Evolutionary conservation across 2,329 filamentous ascomycete species (phyloP).

Genomic region (Exophiala bonariae): DNA sequence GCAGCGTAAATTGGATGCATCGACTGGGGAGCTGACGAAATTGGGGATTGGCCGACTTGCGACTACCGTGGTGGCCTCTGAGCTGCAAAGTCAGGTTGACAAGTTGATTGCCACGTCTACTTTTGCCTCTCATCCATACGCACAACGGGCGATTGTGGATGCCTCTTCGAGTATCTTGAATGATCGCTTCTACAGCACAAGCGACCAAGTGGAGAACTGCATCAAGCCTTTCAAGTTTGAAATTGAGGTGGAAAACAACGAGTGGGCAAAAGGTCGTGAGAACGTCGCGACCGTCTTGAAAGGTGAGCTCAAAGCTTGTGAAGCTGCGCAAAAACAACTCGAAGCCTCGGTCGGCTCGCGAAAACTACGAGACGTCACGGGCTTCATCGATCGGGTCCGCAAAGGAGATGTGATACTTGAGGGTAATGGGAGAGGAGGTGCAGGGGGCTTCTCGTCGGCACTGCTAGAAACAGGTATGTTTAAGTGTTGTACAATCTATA

Average conservation of each 20-base stretch:
- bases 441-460: slow-evolving; percentile 88
- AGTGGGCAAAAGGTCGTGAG: slow-evolving; percentile 84
- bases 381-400: slow-evolving; percentile 85
- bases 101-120: slow-evolving; percentile 75
- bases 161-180: slow-evolving; percentile 87
- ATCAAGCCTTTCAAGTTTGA: slow-evolving; percentile 99
- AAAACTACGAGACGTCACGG: slow-evolving; percentile 85
- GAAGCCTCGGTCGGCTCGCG: slow-evolving; percentile 77
- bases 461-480: slow-evolving; percentile 75
- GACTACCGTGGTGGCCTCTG: slow-evolving; percentile 83
- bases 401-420: slow-evolving; percentile 84
- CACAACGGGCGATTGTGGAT: slow-evolving; percentile 87
- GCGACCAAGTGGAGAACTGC: slow-evolving; percentile 96
- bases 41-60: slow-evolving; percentile 89
- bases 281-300: slow-evolving; percentile 81
- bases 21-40: slow-evolving; percentile 85
- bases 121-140: slow-evolving; percentile 88
- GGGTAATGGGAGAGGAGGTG: slow-evolving; percentile 78
- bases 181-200: slow-evolving; percentile 94
- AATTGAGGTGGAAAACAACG: slow-evolving; percentile 87
- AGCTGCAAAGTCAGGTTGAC: slow-evolving; percentile 84
- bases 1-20: slow-evolving; percentile 92
- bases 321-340: slow-evolving; percentile 71
- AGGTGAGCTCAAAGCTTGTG: slow-evolving; percentile 80
- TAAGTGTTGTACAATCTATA: slow-evolving; percentile 3